Conservation (phyloP, 179 eudicot genomes). For the Silene coronaria region DNA sequence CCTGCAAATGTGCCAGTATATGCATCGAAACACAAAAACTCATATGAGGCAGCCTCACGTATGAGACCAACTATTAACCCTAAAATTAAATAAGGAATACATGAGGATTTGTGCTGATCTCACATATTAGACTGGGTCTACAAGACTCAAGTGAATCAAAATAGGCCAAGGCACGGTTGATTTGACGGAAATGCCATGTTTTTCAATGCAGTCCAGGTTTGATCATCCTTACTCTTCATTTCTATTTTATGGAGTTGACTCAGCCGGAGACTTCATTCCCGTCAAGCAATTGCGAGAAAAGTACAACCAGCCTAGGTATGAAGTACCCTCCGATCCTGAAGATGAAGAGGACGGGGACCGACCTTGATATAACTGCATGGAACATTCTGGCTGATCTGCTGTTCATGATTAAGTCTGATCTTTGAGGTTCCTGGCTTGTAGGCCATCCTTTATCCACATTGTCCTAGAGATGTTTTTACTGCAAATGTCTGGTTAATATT, state of each 20-base stretch:
- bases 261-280: slow-evolving; percentile 89
- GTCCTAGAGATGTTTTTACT: not conserved
- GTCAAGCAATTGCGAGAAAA: slow-evolving; percentile 84
- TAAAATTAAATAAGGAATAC: not conserved
- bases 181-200: not conserved
- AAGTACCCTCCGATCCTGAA: slow-evolving; percentile 58
- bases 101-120: too few species aligned
- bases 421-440: not conserved
- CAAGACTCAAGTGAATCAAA: not conserved
- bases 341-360: slow-evolving; percentile 43
- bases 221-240: slow-evolving; percentile 90
- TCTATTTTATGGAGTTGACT: slow-evolving; percentile 72
- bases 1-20: too few species aligned
- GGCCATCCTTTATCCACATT: not conserved
- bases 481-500: not conserved
- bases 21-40: not conserved
- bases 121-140: too few species aligned
- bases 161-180: not conserved
- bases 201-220: slow-evolving; percentile 55
- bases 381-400: not conserved
- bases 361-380: slow-evolving; percentile 18
- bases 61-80: not conserved
- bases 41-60: not conserved
- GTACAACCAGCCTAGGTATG: slow-evolving; percentile 73
- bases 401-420: not conserved